phyloP scores from a whole-genome alignment of 257 asterid species.

The Sherardia arvensis region DNA sequence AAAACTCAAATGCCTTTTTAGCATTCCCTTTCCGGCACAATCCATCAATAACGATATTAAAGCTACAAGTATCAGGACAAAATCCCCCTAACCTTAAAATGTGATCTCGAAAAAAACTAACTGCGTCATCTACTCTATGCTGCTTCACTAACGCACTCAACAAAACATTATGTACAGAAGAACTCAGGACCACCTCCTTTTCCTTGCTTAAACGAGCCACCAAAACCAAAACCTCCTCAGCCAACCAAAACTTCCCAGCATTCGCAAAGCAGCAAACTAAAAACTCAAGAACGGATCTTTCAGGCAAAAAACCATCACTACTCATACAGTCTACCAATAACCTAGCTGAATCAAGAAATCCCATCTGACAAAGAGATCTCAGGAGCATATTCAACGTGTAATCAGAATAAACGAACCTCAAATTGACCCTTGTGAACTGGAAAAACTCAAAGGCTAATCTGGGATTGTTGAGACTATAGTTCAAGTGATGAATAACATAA shows the following conservation, averaged over 20 bases:
- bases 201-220: slow-evolving; percentile 38
- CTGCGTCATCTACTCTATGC: slow-evolving; percentile 56
- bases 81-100: slow-evolving; percentile 47
- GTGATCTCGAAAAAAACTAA: slow-evolving; percentile 45
- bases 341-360: slow-evolving; percentile 44
- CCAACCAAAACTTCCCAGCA: slow-evolving; percentile 45
- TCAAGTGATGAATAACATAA: slow-evolving; percentile 49
- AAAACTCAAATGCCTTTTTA: slow-evolving; percentile 56
- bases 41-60: slow-evolving; percentile 72
- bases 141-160: slow-evolving; percentile 47
- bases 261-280: slow-evolving; percentile 41
- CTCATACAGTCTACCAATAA: slow-evolving; percentile 45
- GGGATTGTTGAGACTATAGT: slow-evolving; percentile 34
- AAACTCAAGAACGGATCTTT: slow-evolving; percentile 26
- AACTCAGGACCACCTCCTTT: slow-evolving; percentile 32
- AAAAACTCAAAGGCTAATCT: slow-evolving; percentile 66
- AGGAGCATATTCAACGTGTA: slow-evolving; percentile 44
- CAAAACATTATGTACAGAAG: slow-evolving; percentile 53
- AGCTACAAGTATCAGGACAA: slow-evolving; percentile 52
- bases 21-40: slow-evolving; percentile 54
- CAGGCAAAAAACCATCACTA: slow-evolving; percentile 46
- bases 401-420: slow-evolving; percentile 46
- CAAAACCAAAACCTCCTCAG: slow-evolving; percentile 56
- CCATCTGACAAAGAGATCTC: slow-evolving; percentile 53
- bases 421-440: slow-evolving; percentile 44